Conservation (phyloP, 2,329 filamentous ascomycete genomes). For the Trichothecium sympodiale region DNA sequence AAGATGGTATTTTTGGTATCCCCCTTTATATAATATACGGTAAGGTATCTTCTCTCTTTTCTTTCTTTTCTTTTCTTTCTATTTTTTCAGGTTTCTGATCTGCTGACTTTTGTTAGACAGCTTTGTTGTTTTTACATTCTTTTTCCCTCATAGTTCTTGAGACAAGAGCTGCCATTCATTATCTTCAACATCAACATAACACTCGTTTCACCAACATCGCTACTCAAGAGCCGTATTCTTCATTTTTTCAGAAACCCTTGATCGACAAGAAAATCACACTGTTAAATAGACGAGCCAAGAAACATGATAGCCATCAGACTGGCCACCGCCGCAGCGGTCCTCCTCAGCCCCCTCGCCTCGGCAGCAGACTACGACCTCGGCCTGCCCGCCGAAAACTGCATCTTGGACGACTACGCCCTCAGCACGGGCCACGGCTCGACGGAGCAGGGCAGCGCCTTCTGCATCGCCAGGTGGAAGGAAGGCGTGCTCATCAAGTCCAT, state of each 20-base stretch:
- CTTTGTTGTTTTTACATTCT: too few relatives aligned
- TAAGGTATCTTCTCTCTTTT: too few relatives aligned
- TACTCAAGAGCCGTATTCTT: too few relatives aligned
- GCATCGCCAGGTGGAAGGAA: slow-evolving; percentile 1
- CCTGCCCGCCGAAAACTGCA: not conserved
- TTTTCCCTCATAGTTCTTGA: too few relatives aligned
- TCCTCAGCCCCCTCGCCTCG: not conserved
- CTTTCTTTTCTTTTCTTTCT: too few relatives aligned
- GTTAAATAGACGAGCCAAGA: not conserved
- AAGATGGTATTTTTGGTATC: too few relatives aligned
- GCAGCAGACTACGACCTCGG: not conserved
- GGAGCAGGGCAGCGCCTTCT: not conserved
- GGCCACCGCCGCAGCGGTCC: not conserved
- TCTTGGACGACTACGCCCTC: not conserved
- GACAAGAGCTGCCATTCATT: too few relatives aligned
- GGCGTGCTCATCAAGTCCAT: slow-evolving; percentile 1
- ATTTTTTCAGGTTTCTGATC: too few relatives aligned
- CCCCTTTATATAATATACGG: too few relatives aligned
- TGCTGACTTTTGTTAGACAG: too few relatives aligned
- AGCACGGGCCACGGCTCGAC: not conserved
- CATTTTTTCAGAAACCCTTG: not conserved
- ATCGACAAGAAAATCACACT: not conserved
- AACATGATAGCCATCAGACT: not conserved
- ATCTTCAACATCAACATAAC: too few relatives aligned
- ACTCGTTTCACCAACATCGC: too few relatives aligned